Evolutionary conservation across 148 eudicot genomes (phyloP).

Genomic region (Rhododendron kiyosumense): DNA sequence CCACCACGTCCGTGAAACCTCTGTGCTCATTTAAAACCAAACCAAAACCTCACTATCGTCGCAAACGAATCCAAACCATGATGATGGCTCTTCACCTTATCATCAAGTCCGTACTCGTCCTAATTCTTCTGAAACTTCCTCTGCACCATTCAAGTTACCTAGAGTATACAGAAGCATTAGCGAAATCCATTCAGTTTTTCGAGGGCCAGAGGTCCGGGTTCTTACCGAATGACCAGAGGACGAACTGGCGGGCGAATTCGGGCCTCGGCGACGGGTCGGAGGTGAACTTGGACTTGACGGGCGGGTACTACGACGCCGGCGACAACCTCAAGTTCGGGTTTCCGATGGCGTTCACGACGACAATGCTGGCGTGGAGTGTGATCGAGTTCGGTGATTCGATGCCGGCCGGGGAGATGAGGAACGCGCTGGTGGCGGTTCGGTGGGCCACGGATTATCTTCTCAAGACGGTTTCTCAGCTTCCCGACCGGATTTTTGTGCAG

Average conservation of each 20-base stretch:
- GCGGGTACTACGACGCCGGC: conserved; percentile 92
- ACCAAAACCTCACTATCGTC: background rate
- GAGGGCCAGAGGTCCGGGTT: conserved; percentile 88
- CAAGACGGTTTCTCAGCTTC: conserved; percentile 58
- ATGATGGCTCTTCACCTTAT: background rate
- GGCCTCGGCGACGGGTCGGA: conserved; percentile 63
- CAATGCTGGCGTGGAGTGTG: conserved; percentile 95
- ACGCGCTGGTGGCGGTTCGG: conserved; percentile 60
- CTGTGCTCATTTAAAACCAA: background rate
- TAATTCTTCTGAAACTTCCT: conserved; percentile 12
- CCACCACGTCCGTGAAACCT: background rate
- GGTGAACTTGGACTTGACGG: conserved; percentile 44
- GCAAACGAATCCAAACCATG: background rate
- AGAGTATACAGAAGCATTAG: conserved; percentile 59
- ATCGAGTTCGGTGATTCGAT: conserved; percentile 73
- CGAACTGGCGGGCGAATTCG: conserved; percentile 54
- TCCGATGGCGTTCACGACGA: conserved; percentile 93
- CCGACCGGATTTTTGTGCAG: conserved; percentile 76
- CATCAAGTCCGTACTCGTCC: background rate
- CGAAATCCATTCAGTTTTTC: conserved; percentile 65
- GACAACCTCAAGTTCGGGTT: conserved; percentile 91
- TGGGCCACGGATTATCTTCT: conserved; percentile 88
- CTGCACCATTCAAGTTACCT: conserved; percentile 23
- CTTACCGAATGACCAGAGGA: conserved; percentile 60
- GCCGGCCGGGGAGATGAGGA: conserved; percentile 50